Conservation (phyloP, 352 stramenopile species). For the Plasmopara viticola region DNA sequence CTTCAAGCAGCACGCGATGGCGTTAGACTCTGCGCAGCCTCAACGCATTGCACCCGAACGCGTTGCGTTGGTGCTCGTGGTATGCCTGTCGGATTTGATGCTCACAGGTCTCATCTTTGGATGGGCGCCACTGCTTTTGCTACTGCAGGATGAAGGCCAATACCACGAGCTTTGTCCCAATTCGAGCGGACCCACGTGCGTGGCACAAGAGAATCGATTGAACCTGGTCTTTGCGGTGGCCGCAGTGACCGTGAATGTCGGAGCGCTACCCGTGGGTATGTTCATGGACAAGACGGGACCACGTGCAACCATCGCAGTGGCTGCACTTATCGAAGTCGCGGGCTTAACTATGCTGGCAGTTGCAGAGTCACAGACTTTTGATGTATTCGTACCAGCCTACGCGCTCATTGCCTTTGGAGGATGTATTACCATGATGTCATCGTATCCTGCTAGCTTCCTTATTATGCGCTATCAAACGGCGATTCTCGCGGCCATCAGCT, state of each 20-base stretch:
- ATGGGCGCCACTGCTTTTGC: conserved; percentile 78
- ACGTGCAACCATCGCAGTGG: conserved; percentile 40
- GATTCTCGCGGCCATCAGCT: conserved; percentile 73
- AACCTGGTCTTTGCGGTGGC: conserved; percentile 84
- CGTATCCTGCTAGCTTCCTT: conserved; percentile 68
- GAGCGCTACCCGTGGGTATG: conserved; percentile 67
- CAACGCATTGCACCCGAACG: conserved; percentile 34
- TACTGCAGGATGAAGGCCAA: conserved; percentile 77
- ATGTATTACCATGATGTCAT: conserved; percentile 78
- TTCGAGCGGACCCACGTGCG: conserved; percentile 28
- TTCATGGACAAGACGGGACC: conserved; percentile 70
- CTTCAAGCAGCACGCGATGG: too few relatives aligned
- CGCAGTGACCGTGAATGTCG: conserved; percentile 73
- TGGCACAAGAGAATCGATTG: conserved; percentile 77
- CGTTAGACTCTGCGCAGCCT: not conserved
- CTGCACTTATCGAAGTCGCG: conserved; percentile 58
- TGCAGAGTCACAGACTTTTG: conserved; percentile 65
- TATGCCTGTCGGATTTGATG: conserved; percentile 73
- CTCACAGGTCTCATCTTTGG: conserved; percentile 85
- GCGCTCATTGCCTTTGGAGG: conserved; percentile 61
- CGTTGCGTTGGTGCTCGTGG: conserved; percentile 56
- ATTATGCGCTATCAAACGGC: conserved; percentile 67
- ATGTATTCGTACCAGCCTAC: conserved; percentile 72
- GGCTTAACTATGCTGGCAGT: conserved; percentile 66
- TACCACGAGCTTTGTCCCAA: conserved; percentile 67